Evolutionary conservation across 2,329 filamentous ascomycete genomes (phyloP), one percentile per base, ranked within the genome.

Genomic region (Parascedosporium putredinis): DNA sequence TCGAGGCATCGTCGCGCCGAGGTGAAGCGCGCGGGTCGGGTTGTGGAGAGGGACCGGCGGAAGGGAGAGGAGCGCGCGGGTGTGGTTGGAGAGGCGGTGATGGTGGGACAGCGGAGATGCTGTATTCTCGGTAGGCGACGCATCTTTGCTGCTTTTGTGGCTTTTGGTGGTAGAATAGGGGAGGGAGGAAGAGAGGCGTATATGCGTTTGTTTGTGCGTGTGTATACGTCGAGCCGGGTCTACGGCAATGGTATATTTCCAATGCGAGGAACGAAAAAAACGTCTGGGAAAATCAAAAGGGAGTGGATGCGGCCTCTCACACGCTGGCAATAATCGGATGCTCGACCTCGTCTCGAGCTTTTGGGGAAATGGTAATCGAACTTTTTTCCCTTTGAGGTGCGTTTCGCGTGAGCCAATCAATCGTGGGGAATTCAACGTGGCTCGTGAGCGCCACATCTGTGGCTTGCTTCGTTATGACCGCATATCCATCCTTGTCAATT

Each of bases 111-210:
- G 54, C 58, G 57, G 4, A 69, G 59, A 33, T 62, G 60, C 58
- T 62, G 59, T 54, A 64, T 55, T 54, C 64, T 60, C 51, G 67
- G 58, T 67, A 72, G 63, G 61, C 70, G 67, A 52, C 69, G 60
- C 68, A 74, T 72, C 55, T 54, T 62, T 53, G 27, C 24, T 23
- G 31, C 5, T 45, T 12, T 6, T 31, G 27, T 31, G 27, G 6
- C 6, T 31, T 31, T 31, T 31, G 7, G 27, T 31, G 27, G 12
- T 6, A 31, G 27, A 7, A 31, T n/a, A n/a, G n/a, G n/a, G n/a
- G n/a, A n/a, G n/a, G n/a, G n/a, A n/a, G n/a, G n/a, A n/a, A n/a
- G n/a, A n/a, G n/a, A n/a, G n/a, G n/a, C n/a, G n/a, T n/a, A n/a
- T n/a, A n/a, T n/a, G n/a, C n/a, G n/a, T n/a, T n/a, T 3, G n/a